Conservation (phyloP, 2,329 filamentous ascomycete species). For the Neocatenulostroma microsporum region DNA sequence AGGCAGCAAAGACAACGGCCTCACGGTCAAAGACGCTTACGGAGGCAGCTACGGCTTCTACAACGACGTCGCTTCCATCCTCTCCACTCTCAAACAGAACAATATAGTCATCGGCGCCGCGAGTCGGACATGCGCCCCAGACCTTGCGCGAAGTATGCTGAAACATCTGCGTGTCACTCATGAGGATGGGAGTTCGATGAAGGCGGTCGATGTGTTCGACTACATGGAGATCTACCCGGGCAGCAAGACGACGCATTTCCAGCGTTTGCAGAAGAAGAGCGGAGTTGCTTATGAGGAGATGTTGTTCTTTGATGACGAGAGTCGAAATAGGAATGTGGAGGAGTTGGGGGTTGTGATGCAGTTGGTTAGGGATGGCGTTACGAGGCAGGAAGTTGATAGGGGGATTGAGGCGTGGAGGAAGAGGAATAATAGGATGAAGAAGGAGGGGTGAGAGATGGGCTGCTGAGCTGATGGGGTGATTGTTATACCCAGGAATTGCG, state of each 20-base stretch:
- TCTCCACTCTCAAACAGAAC: slow-evolving; percentile 52
- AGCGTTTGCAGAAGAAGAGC: slow-evolving; percentile 61
- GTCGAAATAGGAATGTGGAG: slow-evolving; percentile 74
- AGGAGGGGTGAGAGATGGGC: slow-evolving; percentile 10
- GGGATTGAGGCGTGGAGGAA: slow-evolving; percentile 76
- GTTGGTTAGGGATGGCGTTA: slow-evolving; percentile 71
- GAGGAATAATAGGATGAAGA: slow-evolving; percentile 47
- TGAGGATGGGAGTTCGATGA: slow-evolving; percentile 22
- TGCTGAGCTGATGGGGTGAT: too few relatives aligned
- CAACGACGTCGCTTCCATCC: slow-evolving; percentile 36
- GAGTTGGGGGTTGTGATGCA: slow-evolving; percentile 75
- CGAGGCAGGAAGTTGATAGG: slow-evolving; percentile 65
- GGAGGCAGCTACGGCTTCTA: slow-evolving; percentile 43
- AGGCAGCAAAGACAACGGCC: slow-evolving; percentile 30
- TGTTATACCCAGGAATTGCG: too few relatives aligned
- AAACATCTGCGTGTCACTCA: slow-evolving; percentile 60
- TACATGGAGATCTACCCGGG: slow-evolving; percentile 60
- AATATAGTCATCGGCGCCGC: slow-evolving; percentile 61
- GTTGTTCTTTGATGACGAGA: slow-evolving; percentile 94
- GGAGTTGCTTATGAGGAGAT: slow-evolving; percentile 71
- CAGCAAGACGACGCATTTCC: slow-evolving; percentile 80
- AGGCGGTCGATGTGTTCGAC: slow-evolving; percentile 41
- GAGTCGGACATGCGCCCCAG: slow-evolving; percentile 70
- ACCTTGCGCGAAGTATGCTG: slow-evolving; percentile 72
- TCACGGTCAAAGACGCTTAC: slow-evolving; percentile 45